Evolutionary conservation across 2,329 filamentous ascomycete species (phyloP).

Genomic region (Colletotrichum cordylinicola): DNA sequence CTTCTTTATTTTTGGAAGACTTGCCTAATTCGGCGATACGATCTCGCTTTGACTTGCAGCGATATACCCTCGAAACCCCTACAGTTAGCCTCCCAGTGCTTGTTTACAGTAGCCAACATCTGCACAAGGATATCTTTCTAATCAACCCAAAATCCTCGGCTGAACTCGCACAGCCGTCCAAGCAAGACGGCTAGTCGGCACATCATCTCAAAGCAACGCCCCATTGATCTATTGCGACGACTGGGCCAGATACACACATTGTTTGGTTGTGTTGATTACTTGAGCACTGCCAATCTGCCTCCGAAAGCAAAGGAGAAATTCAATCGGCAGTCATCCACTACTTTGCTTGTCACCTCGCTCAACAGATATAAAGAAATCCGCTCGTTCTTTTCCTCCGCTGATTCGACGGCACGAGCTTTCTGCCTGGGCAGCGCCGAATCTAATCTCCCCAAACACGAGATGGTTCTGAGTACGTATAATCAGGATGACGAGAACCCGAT

Average conservation of each 20-base stretch:
- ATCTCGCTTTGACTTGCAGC: neutral
- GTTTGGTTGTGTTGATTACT: neutral
- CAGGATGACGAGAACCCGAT: neutral
- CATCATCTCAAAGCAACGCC: neutral
- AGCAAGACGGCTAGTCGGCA: neutral
- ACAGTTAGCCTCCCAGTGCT: neutral
- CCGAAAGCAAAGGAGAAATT: neutral
- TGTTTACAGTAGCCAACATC: neutral
- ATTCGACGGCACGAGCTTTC: neutral
- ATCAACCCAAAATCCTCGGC: neutral
- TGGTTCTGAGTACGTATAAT: neutral
- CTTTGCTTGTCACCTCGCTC: neutral
- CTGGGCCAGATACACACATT: neutral
- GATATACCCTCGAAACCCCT: neutral
- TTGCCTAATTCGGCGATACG: neutral
- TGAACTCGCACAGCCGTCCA: neutral
- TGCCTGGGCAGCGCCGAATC: neutral
- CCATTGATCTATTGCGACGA: neutral
- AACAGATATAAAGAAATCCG: neutral
- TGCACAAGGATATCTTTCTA: neutral
- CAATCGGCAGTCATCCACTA: neutral
- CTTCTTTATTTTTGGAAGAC: neutral
- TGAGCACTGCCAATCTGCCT: neutral
- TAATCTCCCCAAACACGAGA: neutral
- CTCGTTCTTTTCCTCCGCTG: neutral